Evolutionary conservation across 2,329 filamentous ascomycete genomes (phyloP).

Genomic region (Diaporthe australafricana): DNA sequence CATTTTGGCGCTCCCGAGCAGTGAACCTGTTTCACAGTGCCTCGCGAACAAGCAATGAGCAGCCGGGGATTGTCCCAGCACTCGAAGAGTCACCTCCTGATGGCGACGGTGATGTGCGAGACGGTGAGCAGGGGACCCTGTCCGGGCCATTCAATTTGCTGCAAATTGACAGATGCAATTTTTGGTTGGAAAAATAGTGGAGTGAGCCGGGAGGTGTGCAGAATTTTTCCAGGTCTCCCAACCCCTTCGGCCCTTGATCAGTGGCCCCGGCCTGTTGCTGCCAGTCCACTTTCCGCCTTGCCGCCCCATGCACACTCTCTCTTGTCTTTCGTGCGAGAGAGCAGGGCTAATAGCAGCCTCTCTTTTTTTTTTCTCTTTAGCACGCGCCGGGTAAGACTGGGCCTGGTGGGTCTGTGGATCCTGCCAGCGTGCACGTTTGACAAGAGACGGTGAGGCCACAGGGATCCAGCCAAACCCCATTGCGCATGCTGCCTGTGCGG

Average conservation of each 20-base stretch:
- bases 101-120: slow-evolving; percentile 15
- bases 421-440: slow-evolving; percentile 34
- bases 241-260: slow-evolving; percentile 11
- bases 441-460: slow-evolving; percentile 36
- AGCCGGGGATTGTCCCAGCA: not conserved
- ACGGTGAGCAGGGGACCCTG: slow-evolving; percentile 30
- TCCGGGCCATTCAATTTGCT: slow-evolving; percentile 32
- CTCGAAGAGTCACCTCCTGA: slow-evolving; percentile 26
- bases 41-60: not conserved
- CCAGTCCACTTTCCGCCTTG: too few relatives aligned
- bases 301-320: too few relatives aligned
- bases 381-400: slow-evolving; percentile 35
- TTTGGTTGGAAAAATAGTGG: slow-evolving; percentile 26
- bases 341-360: slow-evolving; percentile 13
- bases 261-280: not conserved
- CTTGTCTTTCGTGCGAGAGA: not conserved
- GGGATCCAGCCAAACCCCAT: slow-evolving; percentile 11
- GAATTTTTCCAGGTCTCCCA: slow-evolving; percentile 35
- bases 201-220: slow-evolving; percentile 33
- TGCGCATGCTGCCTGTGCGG: slow-evolving; percentile 29
- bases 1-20: slow-evolving; percentile 18
- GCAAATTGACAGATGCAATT: slow-evolving; percentile 29
- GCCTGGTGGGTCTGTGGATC: slow-evolving; percentile 28
- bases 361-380: slow-evolving; percentile 29
- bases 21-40: slow-evolving; percentile 16